Percentiles rank a stretch among this genome's conserved stretches.
phyloP scores from a whole-genome alignment of 805 yeast species.

The Kuraishia piskuri region DNA sequence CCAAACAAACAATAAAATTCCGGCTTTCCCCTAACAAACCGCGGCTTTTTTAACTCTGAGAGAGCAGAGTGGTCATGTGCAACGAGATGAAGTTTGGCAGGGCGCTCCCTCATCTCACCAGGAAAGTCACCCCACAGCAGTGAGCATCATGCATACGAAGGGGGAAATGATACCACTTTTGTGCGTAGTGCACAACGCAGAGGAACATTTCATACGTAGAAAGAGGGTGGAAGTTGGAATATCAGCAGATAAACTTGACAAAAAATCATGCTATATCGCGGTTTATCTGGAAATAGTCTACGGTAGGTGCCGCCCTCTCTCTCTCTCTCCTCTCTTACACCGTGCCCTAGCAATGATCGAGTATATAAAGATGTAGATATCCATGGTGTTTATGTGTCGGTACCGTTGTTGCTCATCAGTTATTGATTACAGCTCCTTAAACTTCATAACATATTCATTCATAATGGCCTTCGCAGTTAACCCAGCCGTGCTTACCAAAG shows the following conservation, averaged over 20 bases:
- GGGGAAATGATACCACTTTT: not conserved
- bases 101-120: not conserved
- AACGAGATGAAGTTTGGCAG: not conserved
- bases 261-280: not conserved
- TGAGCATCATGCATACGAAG: not conserved
- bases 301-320: too few species aligned
- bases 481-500: slow-evolving; percentile 1
- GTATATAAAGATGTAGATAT: not conserved
- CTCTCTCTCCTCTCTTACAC: not conserved
- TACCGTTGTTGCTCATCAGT: too few species aligned
- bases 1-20: too few species aligned
- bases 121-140: not conserved
- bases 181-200: not conserved
- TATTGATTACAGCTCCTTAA: too few species aligned
- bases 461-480: not conserved
- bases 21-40: too few species aligned
- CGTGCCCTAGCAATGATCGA: not conserved
- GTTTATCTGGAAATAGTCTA: not conserved
- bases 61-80: not conserved
- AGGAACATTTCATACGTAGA: not conserved
- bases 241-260: not conserved
- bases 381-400: too few species aligned
- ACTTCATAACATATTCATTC: not conserved
- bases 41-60: too few species aligned
- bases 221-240: not conserved